Conservation (phyloP, 1,284 basidiomycete species). For the Sanguinoderma infundibulare region DNA sequence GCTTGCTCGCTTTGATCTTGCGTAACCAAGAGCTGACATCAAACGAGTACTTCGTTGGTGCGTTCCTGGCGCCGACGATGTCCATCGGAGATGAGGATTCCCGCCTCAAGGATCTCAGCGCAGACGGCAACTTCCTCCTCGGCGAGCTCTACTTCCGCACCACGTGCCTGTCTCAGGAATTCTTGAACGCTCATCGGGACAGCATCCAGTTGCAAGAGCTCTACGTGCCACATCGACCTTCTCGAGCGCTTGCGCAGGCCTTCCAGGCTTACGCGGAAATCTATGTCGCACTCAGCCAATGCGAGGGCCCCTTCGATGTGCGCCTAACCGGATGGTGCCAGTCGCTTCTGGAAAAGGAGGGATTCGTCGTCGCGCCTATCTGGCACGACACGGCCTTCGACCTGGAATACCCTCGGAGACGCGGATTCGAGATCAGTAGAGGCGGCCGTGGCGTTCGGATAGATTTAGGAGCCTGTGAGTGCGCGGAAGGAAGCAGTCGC, state of each 20-base stretch:
- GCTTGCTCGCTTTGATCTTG: constrained; percentile 13
- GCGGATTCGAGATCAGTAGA: not conserved
- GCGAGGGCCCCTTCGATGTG: constrained; percentile 7
- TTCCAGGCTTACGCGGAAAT: constrained; percentile 6
- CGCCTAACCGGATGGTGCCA: constrained; percentile 10
- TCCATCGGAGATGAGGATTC: not conserved
- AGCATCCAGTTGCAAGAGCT: constrained; percentile 6
- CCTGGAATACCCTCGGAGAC: not conserved
- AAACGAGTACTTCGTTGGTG: constrained; percentile 12
- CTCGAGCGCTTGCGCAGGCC: constrained; percentile 2
- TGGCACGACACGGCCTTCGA: not conserved
- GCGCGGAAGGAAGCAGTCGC: not conserved
- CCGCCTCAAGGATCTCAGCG: not conserved
- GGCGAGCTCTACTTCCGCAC: constrained; percentile 13
- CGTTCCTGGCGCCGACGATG: constrained; percentile 8
- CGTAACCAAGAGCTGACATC: not conserved
- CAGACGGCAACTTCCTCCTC: not conserved
- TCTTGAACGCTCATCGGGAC: constrained; percentile 4
- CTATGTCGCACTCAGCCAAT: constrained; percentile 6
- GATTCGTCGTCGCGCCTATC: not conserved
- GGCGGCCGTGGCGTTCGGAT: not conserved
- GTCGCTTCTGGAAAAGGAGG: constrained; percentile 3
- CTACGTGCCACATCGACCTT: constrained; percentile 18
- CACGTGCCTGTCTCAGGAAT: not conserved
- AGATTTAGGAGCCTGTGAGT: constrained; percentile 3